Conservation (phyloP, 352 stramenopile species). For the Pythium phragmiticola region DNA sequence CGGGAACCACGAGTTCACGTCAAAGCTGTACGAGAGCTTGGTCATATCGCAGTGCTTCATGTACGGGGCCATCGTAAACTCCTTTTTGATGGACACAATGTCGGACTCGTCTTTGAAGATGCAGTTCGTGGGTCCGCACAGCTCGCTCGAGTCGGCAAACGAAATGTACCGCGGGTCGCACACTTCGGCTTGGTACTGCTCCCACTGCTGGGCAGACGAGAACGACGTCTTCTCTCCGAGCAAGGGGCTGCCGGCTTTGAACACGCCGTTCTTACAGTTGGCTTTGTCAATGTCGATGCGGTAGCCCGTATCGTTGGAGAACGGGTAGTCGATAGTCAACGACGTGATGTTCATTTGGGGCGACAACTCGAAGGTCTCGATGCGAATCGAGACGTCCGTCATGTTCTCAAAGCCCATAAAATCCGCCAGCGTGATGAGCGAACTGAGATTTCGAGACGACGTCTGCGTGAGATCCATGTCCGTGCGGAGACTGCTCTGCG, state of each 20-base stretch:
- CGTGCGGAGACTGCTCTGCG: not conserved
- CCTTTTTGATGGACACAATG: conserved; percentile 8
- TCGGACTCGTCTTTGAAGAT: conserved; percentile 20
- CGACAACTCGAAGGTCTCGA: conserved; percentile 35
- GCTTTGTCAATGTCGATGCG: conserved; percentile 4
- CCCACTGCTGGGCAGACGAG: not conserved
- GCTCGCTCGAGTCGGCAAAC: not conserved
- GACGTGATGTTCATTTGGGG: conserved; percentile 33
- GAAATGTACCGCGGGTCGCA: conserved; percentile 15
- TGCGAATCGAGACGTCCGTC: conserved; percentile 22
- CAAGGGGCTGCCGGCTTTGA: not conserved
- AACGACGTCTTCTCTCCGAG: conserved; percentile 25
- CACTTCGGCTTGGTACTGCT: not conserved
- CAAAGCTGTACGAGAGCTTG: conserved; percentile 15
- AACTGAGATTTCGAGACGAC: not conserved
- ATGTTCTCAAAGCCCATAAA: not conserved
- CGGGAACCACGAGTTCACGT: conserved; percentile 14
- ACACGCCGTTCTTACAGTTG: conserved; percentile 7
- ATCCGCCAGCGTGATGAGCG: not conserved
- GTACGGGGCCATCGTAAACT: conserved; percentile 20
- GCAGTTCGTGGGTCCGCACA: conserved; percentile 13
- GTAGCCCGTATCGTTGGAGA: conserved; percentile 28
- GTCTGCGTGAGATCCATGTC: not conserved
- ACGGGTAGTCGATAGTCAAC: conserved; percentile 36
- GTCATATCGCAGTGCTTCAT: conserved; percentile 8